Conservation (phyloP, 495 filamentous ascomycete genomes). For the Lichenothelia convexa region DNA sequence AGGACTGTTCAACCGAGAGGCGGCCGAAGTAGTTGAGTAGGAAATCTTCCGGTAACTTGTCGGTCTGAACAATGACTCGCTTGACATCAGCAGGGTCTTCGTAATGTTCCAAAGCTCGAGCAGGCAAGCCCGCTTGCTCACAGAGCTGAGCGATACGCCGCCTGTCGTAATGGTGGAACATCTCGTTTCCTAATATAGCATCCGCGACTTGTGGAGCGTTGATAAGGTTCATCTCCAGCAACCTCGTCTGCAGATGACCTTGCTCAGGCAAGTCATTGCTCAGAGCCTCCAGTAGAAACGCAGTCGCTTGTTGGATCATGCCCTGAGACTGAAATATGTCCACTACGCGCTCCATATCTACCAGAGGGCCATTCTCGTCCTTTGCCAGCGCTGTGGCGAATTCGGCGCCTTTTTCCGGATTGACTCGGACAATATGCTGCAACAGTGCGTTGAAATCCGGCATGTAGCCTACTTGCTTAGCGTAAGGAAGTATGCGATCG, state of each 20-base stretch:
- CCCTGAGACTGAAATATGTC: slow-evolving; percentile 95
- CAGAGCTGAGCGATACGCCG: slow-evolving; percentile 72
- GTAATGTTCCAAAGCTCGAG: slow-evolving; percentile 68
- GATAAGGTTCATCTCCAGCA: slow-evolving; percentile 94
- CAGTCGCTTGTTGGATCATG: slow-evolving; percentile 93
- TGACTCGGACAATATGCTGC: slow-evolving; percentile 79
- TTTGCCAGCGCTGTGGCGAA: slow-evolving; percentile 81
- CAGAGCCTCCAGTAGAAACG: slow-evolving; percentile 86
- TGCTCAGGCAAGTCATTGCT: slow-evolving; percentile 91
- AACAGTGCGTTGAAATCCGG: slow-evolving; percentile 84
- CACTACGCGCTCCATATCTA: slow-evolving; percentile 88
- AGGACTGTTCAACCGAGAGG: slow-evolving; percentile 80
- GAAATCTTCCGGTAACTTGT: slow-evolving; percentile 78
- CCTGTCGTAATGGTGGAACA: slow-evolving; percentile 93
- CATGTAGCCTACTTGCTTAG: slow-evolving; percentile 61
- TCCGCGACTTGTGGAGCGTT: slow-evolving; percentile 95
- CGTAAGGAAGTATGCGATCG: slow-evolving; percentile 84
- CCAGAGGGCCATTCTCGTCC: slow-evolving; percentile 61
- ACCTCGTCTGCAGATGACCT: slow-evolving; percentile 74
- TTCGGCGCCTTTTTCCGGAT: slow-evolving; percentile 86
- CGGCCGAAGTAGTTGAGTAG: slow-evolving; percentile 80
- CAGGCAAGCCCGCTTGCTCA: slow-evolving; percentile 47
- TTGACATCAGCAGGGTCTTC: slow-evolving; percentile 83
- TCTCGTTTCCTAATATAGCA: slow-evolving; percentile 90
- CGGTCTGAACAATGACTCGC: slow-evolving; percentile 61